Percentiles rank a stretch among this genome's conserved stretches.
Conservation (phyloP, 768 basidiomycete genomes). For the Calvatia gigantea region DNA sequence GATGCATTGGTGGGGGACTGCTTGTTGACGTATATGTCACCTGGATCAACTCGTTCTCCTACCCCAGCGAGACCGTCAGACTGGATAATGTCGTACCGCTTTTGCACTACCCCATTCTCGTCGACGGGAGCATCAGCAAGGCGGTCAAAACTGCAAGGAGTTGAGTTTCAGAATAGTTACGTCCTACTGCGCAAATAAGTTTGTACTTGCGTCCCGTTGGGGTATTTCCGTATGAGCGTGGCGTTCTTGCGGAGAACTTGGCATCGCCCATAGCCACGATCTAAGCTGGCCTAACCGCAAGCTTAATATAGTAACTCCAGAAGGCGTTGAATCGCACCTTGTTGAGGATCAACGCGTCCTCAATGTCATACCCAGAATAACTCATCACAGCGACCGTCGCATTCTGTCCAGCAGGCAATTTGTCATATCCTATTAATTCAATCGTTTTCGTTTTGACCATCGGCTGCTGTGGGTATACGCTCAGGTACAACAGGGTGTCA, state of each 20-base stretch:
- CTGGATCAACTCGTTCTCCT: constrained; percentile 89
- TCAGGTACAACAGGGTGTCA: constrained; percentile 96
- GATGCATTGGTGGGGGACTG: constrained; percentile 94
- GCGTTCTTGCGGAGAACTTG: constrained; percentile 96
- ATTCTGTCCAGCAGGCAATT: constrained; percentile 96
- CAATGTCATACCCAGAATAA: constrained; percentile 99
- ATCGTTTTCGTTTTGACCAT: constrained; percentile 99
- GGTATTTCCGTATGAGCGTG: constrained; percentile 92
- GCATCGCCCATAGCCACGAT: constrained; percentile 96
- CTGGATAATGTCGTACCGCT: constrained; percentile 90
- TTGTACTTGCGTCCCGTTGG: constrained; percentile 89
- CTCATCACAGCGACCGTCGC: constrained; percentile 99
- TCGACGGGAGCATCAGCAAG: constrained; percentile 88
- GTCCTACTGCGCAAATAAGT: neutral
- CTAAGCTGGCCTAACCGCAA: constrained; percentile 74
- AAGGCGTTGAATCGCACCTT: constrained; percentile 57
- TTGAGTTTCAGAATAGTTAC: constrained; percentile 12
- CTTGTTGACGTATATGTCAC: constrained; percentile 95
- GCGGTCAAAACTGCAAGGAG: constrained; percentile 72
- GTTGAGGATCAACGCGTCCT: constrained; percentile 96
- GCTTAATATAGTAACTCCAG: neutral
- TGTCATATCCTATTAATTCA: constrained; percentile 94
- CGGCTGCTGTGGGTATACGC: constrained; percentile 97
- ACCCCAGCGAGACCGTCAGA: constrained; percentile 92
- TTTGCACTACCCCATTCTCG: constrained; percentile 73